Evolutionary conservation across 2,329 filamentous ascomycete species (phyloP).

Genomic region (Aureobasidium subglaciale): DNA sequence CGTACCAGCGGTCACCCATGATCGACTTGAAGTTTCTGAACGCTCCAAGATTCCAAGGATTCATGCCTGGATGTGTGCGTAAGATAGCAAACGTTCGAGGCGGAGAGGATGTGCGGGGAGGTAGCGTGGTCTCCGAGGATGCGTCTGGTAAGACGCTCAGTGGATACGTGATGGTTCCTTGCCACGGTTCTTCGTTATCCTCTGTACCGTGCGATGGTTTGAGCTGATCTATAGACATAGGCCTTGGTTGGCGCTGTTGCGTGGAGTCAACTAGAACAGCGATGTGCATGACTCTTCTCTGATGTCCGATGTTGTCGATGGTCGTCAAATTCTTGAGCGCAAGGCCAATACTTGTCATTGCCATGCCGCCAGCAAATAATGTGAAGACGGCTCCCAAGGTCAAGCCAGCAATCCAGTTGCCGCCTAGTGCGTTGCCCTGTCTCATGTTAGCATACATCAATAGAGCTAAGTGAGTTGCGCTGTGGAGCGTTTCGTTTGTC

Average conservation of each 20-base stretch:
- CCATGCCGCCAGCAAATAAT: conserved; percentile 76
- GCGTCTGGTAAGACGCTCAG: conserved; percentile 29
- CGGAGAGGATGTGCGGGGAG: conserved; percentile 17
- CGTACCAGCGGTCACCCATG: conserved; percentile 63
- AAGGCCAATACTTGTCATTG: conserved; percentile 62
- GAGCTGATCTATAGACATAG: background rate
- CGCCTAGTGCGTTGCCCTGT: conserved; percentile 35
- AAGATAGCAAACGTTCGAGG: conserved; percentile 71
- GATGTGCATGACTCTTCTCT: conserved; percentile 59
- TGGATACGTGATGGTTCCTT: conserved; percentile 52
- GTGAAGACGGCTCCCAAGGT: conserved; percentile 65
- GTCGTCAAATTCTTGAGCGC: conserved; percentile 71
- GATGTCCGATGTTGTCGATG: conserved; percentile 65
- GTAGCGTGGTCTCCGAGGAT: conserved; percentile 25
- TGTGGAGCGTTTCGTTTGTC: too few species aligned
- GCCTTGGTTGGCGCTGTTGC: conserved; percentile 12
- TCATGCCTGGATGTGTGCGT: conserved; percentile 64
- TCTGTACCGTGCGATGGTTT: background rate
- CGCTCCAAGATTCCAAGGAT: conserved; percentile 73
- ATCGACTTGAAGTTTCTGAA: conserved; percentile 68
- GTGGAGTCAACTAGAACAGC: conserved; percentile 58
- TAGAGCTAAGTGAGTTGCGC: too few species aligned
- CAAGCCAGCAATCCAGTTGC: conserved; percentile 59
- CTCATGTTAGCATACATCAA: conserved; percentile 7
- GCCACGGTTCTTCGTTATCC: conserved; percentile 22